Conservation (phyloP, 805 yeast species). For the Yamadazyma tumulicola region DNA sequence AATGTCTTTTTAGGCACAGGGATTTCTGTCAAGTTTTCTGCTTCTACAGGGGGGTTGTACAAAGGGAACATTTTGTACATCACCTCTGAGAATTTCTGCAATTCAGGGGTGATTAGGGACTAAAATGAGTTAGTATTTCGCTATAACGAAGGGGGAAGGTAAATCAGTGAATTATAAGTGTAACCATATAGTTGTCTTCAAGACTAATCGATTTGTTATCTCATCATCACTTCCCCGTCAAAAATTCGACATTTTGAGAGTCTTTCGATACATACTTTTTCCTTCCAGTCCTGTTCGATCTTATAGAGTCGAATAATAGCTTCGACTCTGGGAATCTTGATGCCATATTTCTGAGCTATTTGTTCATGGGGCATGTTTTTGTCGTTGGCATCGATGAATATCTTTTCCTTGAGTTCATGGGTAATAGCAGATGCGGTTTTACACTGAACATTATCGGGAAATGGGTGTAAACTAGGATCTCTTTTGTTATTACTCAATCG, state of each 20-base stretch:
- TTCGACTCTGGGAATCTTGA: slow-evolving; percentile 82
- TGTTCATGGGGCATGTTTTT: slow-evolving; percentile 61
- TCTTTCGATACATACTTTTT: slow-evolving; percentile 49
- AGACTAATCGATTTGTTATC: slow-evolving; percentile 64
- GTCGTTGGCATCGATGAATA: slow-evolving; percentile 52
- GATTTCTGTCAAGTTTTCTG: slow-evolving; percentile 88
- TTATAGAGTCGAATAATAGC: slow-evolving; percentile 72
- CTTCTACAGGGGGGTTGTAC: slow-evolving; percentile 37
- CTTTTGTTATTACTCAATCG: slow-evolving; percentile 16
- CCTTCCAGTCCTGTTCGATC: slow-evolving; percentile 61
- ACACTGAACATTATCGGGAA: slow-evolving; percentile 71
- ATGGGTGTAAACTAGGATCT: slow-evolving; percentile 59
- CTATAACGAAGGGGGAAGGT: slow-evolving; percentile 9
- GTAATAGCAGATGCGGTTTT: slow-evolving; percentile 62
- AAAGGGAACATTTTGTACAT: slow-evolving; percentile 84
- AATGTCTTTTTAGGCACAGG: slow-evolving; percentile 83
- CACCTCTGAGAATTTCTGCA: slow-evolving; percentile 54
- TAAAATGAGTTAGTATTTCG: slow-evolving; percentile 40
- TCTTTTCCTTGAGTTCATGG: slow-evolving; percentile 54
- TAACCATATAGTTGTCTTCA: slow-evolving; percentile 50
- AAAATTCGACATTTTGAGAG: neutral
- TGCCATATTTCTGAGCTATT: slow-evolving; percentile 72
- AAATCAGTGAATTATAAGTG: slow-evolving; percentile 11
- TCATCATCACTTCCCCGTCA: slow-evolving; percentile 12
- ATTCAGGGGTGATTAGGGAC: slow-evolving; percentile 51